A percentile compares a stretch with the other conserved stretches of the same genome.
phyloP scores from a whole-genome alignment of 495 filamentous ascomycete genomes.

The Penicillium steckii region DNA sequence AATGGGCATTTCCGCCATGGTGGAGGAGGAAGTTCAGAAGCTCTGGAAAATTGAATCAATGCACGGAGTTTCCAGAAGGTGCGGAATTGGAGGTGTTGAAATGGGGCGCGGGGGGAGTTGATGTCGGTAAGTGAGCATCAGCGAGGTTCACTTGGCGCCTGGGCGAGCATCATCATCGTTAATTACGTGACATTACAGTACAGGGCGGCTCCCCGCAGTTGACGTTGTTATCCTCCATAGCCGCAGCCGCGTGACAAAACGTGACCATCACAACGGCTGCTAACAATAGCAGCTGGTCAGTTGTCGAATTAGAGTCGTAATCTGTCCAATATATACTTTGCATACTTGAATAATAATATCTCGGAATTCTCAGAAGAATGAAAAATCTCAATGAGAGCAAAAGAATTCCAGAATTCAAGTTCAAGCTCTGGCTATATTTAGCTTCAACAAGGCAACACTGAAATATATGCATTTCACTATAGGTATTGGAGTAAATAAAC shows the following conservation, averaged over 20 bases:
- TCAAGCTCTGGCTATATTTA: background rate
- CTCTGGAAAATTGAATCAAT: background rate
- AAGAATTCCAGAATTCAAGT: too few relatives aligned
- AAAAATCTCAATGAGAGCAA: too few relatives aligned
- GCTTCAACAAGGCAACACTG: background rate
- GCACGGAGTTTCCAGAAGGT: constrained; percentile 20
- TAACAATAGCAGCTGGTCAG: background rate
- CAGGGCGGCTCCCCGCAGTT: constrained; percentile 20
- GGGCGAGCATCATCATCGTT: constrained; percentile 26
- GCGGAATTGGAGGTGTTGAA: constrained; percentile 23
- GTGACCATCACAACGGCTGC: constrained; percentile 8
- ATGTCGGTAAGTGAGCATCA: constrained; percentile 10
- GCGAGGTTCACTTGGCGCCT: constrained; percentile 11
- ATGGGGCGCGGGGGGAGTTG: constrained; percentile 20
- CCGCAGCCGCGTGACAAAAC: constrained; percentile 15
- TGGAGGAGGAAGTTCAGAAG: constrained; percentile 21
- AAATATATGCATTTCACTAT: too few relatives aligned
- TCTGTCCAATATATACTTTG: too few relatives aligned
- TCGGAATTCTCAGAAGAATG: too few relatives aligned
- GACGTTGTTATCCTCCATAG: background rate
- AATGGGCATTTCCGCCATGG: constrained; percentile 72
- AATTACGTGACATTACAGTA: constrained; percentile 35
- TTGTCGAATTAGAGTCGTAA: background rate
- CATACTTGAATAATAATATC: too few relatives aligned
- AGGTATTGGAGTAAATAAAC: background rate